phyloP scores from a whole-genome alignment of 2,329 filamentous ascomycete genomes.

The Pseudopithomyces maydicus region DNA sequence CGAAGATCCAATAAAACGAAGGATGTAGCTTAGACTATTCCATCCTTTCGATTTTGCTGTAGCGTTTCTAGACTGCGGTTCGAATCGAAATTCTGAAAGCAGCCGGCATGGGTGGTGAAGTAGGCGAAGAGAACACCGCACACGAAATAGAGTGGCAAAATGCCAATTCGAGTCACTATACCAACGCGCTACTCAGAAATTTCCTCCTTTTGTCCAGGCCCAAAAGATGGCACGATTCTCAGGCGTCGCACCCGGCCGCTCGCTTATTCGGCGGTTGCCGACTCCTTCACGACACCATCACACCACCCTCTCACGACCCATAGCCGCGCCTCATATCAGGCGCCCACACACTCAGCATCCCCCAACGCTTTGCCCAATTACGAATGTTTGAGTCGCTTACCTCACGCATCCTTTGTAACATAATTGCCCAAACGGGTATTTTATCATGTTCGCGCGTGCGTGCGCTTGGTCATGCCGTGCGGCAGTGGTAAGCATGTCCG shows the following conservation, averaged over 20 bases:
- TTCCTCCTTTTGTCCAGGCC: too few relatives aligned
- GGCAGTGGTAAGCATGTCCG: neutral
- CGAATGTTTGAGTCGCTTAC: neutral
- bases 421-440: neutral
- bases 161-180: too few relatives aligned
- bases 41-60: too few relatives aligned
- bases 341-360: neutral
- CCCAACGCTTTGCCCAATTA: neutral
- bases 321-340: neutral
- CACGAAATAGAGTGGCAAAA: too few relatives aligned
- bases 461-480: slow-evolving; percentile 3
- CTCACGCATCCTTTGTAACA: neutral
- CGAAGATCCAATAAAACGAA: too few relatives aligned
- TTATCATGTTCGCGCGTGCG: neutral
- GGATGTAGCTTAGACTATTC: too few relatives aligned
- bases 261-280: slow-evolving; percentile 1
- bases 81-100: too few relatives aligned
- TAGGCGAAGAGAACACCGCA: too few relatives aligned
- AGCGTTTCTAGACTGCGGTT: too few relatives aligned
- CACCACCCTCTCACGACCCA: slow-evolving; percentile 6
- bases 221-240: slow-evolving; percentile 5
- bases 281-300: slow-evolving; percentile 7
- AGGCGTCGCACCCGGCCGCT: slow-evolving; percentile 2
- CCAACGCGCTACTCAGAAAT: too few relatives aligned
- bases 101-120: too few relatives aligned